Evolutionary conservation across 805 yeast species (phyloP), one percentile per base, ranked within the genome.

Genomic region (Lachancea kluyveri): DNA sequence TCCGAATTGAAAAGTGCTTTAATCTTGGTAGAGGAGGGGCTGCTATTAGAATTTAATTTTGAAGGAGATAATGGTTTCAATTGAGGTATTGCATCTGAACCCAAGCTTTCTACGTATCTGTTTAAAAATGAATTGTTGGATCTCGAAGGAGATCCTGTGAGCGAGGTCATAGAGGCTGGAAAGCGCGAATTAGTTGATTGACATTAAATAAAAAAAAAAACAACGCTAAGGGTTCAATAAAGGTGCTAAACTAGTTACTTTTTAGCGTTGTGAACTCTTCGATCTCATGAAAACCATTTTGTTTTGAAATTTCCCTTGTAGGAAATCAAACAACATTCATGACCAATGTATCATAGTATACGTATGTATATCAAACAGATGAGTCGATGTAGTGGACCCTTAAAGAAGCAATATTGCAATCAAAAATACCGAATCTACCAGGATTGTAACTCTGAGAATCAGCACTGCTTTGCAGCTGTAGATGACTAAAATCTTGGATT

Each of bases 101-200:
- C 37, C 6, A 54, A 17, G 17, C 34, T 53, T 21, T 52, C 44
- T 24, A 57, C 34, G 34, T 58, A 58, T 26, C 58, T 50, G 12
- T 33, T 27, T 17, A 33, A 23, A 11, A 33, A 33, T 12, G 37
- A 24, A 15, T 33, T 35, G 11, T 31, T 36, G 4, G 42, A 24
- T 15, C 42, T 38, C 7, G 30, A 37, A 3, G 57, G 54, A 8
- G 54, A 45, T 6, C 48, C 52, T 7, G 31, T 16, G 14, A 41
- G 26, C 9, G 43, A 37, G 4, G 44, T 26, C 50, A 43, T 45
- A 12, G 10, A 23, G 25, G 13, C 12, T 23, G 11, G 6, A 21
- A 17, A 17, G 17, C 14, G 29, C 7, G 7, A 14, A 8, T 28
- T 28, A 24, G 24, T 5, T 4, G 15, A 21, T 4, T 15, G 24